phyloP scores from a whole-genome alignment of 768 basidiomycete species.

The Chalciporus chontae region DNA sequence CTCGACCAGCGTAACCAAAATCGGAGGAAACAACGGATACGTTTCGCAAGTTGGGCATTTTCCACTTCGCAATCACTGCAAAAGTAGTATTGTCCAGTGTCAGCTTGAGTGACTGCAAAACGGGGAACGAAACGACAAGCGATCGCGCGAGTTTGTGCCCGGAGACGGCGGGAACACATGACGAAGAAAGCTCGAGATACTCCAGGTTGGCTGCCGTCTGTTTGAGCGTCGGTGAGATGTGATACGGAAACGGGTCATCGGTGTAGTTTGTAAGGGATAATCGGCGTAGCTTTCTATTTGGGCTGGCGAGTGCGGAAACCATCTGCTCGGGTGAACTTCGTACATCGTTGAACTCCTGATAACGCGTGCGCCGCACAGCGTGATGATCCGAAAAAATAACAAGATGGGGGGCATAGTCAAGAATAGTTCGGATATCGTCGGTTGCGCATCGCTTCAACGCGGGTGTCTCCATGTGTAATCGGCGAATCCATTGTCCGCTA shows the following conservation, averaged over 20 bases:
- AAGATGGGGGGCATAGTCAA: constrained; percentile 60
- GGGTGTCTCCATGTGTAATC: constrained; percentile 69
- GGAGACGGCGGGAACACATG: constrained; percentile 43
- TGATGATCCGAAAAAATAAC: constrained; percentile 62
- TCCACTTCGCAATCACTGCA: constrained; percentile 60
- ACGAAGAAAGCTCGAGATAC: constrained; percentile 66
- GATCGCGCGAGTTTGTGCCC: constrained; percentile 20
- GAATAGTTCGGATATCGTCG: constrained; percentile 61
- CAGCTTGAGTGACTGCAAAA: constrained; percentile 64
- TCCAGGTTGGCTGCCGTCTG: constrained; percentile 54
- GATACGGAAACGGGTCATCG: constrained; percentile 52
- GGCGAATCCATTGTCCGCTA: constrained; percentile 52
- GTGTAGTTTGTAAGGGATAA: constrained; percentile 75
- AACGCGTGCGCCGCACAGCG: constrained; percentile 55
- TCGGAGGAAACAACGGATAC: constrained; percentile 69
- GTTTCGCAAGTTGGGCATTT: constrained; percentile 58
- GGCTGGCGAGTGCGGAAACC: constrained; percentile 54
- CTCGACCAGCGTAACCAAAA: constrained; percentile 63
- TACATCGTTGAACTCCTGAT: constrained; percentile 41
- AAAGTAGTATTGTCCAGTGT: constrained; percentile 73
- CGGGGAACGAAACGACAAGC: constrained; percentile 45
- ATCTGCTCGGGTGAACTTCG: constrained; percentile 54
- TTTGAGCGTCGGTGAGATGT: constrained; percentile 51
- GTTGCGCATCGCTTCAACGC: constrained; percentile 60
- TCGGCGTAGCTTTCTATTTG: constrained; percentile 49